Percentiles rank a stretch among this genome's conserved stretches.
Evolutionary conservation across 179 eudicot species (phyloP).

Genomic region (Spinacia oleracea): DNA sequence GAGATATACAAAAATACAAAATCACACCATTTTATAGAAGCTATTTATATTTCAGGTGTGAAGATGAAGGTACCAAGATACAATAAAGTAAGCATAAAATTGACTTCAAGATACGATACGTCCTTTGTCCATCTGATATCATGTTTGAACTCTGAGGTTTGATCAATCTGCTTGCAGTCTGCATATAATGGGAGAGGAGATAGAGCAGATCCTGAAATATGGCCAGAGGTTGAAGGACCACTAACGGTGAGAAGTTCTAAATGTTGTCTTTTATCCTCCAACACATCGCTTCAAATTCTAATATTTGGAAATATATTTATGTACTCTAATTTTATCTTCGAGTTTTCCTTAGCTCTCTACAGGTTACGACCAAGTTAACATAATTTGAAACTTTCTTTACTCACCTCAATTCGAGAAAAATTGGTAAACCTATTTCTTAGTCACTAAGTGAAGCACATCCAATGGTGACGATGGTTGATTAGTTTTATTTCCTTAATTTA

Average conservation of each 20-base stretch:
- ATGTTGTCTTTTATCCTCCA: constrained; percentile 2
- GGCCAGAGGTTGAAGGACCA: constrained; percentile 98
- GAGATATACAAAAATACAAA: constrained; percentile 12
- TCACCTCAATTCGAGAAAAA: background rate
- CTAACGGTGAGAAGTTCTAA: constrained; percentile 52
- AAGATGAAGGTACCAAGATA: constrained; percentile 94
- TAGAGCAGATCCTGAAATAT: constrained; percentile 78
- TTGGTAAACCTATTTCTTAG: background rate
- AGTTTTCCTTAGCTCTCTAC: background rate
- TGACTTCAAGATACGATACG: constrained; percentile 16
- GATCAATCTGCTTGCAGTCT: constrained; percentile 59
- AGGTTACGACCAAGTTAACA: background rate
- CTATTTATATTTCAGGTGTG: constrained; percentile 50
- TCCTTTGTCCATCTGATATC: constrained; percentile 19
- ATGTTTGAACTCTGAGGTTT: constrained; percentile 23
- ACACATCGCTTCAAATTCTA: constrained; percentile 5
- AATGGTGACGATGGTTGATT: background rate
- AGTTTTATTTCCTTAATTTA: background rate
- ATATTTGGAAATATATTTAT: background rate
- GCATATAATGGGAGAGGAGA: constrained; percentile 90
- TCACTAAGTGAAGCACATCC: background rate
- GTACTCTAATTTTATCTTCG: background rate
- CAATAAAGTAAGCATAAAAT: constrained; percentile 64
- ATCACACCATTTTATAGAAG: constrained; percentile 12
- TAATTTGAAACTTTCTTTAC: no score